Conservation (phyloP, 805 yeast genomes). For the Hanseniaspora jakobsenii region DNA sequence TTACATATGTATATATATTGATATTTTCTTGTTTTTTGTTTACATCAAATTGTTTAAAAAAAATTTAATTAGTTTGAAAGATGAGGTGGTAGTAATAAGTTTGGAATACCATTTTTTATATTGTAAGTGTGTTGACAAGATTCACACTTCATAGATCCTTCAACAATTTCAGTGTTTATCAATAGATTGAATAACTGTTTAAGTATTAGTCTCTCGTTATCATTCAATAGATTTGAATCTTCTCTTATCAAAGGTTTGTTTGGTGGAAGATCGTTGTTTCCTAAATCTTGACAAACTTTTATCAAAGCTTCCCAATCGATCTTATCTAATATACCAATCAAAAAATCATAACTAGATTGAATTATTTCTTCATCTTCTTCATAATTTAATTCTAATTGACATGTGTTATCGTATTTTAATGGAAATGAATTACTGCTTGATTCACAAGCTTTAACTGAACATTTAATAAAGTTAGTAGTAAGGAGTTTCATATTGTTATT, state of each 20-base stretch:
- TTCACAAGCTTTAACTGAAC: constrained; percentile 77
- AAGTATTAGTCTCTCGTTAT: constrained; percentile 37
- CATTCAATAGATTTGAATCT: constrained; percentile 29
- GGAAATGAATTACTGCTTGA: constrained; percentile 70
- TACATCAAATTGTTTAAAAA: no score
- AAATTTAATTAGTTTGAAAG: constrained; percentile 35
- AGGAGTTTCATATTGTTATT: constrained; percentile 60
- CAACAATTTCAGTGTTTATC: constrained; percentile 72
- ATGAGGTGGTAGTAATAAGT: constrained; percentile 89
- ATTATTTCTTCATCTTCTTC: constrained; percentile 41
- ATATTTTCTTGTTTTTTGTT: neutral
- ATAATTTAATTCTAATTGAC: constrained; percentile 40
- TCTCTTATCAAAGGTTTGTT: constrained; percentile 41
- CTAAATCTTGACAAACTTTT: constrained; percentile 62
- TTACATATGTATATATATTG: no score
- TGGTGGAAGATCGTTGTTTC: constrained; percentile 49
- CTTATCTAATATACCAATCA: constrained; percentile 62
- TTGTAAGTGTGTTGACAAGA: constrained; percentile 79
- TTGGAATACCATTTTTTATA: constrained; percentile 88
- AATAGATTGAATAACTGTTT: constrained; percentile 66
- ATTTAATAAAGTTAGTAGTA: constrained; percentile 92
- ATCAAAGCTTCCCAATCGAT: constrained; percentile 81
- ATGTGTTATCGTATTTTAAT: constrained; percentile 43
- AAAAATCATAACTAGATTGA: constrained; percentile 73
- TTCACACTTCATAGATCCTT: constrained; percentile 81